Percentiles rank a stretch among this genome's conserved stretches.
These are phyloP conservation scores for Heterobasidion parviporum DNA, from an alignment of 1,284 basidiomycete species.

Conservation along the genomic window DNA sequence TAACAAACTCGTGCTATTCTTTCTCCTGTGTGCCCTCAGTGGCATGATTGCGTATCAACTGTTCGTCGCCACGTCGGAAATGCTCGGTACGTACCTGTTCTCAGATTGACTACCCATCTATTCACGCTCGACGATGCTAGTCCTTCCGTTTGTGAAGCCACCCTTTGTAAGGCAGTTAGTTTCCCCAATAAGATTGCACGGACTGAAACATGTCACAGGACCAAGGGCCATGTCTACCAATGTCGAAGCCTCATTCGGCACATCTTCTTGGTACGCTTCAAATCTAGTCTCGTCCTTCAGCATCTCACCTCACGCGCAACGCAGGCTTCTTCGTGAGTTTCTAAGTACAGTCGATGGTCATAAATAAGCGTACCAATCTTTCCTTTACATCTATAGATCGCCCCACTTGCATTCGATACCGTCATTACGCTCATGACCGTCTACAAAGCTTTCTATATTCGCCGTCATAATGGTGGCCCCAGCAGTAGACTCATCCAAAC, in stretches of 20 bases:
- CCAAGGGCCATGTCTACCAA: conserved; percentile 65
- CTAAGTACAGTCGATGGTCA: not conserved
- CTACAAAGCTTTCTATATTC: conserved; percentile 63
- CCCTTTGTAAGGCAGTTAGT: conserved; percentile 37
- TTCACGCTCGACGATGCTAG: conserved; percentile 24
- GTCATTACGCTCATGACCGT: conserved; percentile 72
- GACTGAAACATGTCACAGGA: conserved; percentile 20
- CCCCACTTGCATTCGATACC: conserved; percentile 70
- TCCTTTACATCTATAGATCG: conserved; percentile 38
- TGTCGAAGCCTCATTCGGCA: conserved; percentile 68
- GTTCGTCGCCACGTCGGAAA: conserved; percentile 67
- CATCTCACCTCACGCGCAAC: conserved; percentile 16
- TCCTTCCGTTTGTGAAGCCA: conserved; percentile 57
- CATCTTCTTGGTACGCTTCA: conserved; percentile 56
- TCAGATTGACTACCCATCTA: not conserved
- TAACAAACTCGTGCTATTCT: conserved; percentile 53
- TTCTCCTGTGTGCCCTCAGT: conserved; percentile 51
- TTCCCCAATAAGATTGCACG: not conserved
- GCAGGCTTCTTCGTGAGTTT: conserved; percentile 3
- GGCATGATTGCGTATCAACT: conserved; percentile 73
- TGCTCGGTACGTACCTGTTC: conserved; percentile 46
- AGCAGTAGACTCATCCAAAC: conserved; percentile 74
- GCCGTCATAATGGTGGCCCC: conserved; percentile 63
- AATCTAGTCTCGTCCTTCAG: not conserved
- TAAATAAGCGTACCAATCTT: not conserved